Percentiles rank a stretch among this genome's conserved stretches.
Conservation (phyloP, 2,329 filamentous ascomycete genomes). For the Neopestalotiopsis sp. region DNA sequence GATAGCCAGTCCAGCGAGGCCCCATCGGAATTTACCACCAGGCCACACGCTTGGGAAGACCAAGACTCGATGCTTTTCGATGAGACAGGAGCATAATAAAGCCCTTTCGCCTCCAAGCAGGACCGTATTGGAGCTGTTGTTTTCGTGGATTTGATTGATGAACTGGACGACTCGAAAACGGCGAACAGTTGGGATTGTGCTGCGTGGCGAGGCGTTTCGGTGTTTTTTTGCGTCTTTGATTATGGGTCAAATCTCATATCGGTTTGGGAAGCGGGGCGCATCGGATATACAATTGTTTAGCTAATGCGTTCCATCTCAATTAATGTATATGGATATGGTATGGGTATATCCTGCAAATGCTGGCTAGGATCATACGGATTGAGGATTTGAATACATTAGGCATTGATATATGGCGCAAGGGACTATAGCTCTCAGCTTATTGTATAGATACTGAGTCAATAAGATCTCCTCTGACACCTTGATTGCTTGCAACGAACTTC, state of each 20-base stretch:
- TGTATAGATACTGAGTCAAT: conserved; percentile 7
- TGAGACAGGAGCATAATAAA: conserved; percentile 9
- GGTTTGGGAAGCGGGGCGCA: background rate
- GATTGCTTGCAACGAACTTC: no score
- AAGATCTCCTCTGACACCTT: background rate
- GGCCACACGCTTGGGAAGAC: conserved; percentile 45
- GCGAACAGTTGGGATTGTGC: background rate
- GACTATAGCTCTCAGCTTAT: conserved; percentile 9
- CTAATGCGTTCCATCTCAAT: background rate
- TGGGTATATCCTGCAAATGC: background rate
- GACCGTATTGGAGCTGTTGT: background rate
- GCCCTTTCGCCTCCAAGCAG: no score
- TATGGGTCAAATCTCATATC: background rate
- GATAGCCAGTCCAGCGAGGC: conserved; percentile 50
- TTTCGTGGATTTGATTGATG: background rate
- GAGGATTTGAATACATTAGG: background rate
- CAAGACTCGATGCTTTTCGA: conserved; percentile 21
- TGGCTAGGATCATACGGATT: background rate
- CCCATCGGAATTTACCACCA: conserved; percentile 62
- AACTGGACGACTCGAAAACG: background rate
- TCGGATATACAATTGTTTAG: background rate
- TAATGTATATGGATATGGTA: background rate
- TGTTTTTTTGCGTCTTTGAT: background rate
- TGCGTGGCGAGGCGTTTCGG: conserved; percentile 16
- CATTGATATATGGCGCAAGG: background rate